Evolutionary conservation across 306 rosid genomes (phyloP).

Genomic region (Glycine tomentella): DNA sequence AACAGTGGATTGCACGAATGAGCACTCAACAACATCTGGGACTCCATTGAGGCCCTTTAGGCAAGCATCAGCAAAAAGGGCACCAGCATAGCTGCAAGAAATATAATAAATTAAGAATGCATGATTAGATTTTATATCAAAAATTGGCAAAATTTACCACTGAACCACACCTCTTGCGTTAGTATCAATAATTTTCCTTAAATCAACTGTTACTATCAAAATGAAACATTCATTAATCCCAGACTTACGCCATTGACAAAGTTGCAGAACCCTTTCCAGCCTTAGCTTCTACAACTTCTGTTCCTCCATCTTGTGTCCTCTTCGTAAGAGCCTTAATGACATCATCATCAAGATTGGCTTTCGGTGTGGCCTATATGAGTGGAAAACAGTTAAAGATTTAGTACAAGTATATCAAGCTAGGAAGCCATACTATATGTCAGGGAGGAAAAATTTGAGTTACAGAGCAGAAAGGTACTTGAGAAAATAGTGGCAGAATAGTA

Average conservation of each 20-base stretch:
- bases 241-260: conserved; percentile 97
- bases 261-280: conserved; percentile 99
- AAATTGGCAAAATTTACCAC: background rate
- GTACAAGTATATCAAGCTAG: conserved; percentile 23
- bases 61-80: conserved; percentile 95
- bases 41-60: conserved; percentile 98
- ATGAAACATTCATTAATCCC: conserved; percentile 5
- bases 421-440: conserved; percentile 29
- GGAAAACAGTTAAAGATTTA: conserved; percentile 26
- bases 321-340: conserved; percentile 76
- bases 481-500: conserved; percentile 95
- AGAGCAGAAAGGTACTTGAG: conserved; percentile 66
- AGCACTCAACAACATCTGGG: conserved; percentile 96
- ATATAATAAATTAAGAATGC: background rate
- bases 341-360: conserved; percentile 78
- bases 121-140: background rate
- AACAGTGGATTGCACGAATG: conserved; percentile 84
- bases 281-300: conserved; percentile 98
- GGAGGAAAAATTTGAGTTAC: background rate
- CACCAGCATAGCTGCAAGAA: conserved; percentile 90
- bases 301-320: conserved; percentile 98
- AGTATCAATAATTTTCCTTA: background rate
- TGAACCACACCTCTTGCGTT: background rate
- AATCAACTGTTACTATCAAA: background rate
- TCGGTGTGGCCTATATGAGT: conserved; percentile 74